A percentile compares a stretch with the other conserved stretches of the same genome.
Conservation (phyloP, 2,329 filamentous ascomycete genomes). For the Shiraia bambusicola region DNA sequence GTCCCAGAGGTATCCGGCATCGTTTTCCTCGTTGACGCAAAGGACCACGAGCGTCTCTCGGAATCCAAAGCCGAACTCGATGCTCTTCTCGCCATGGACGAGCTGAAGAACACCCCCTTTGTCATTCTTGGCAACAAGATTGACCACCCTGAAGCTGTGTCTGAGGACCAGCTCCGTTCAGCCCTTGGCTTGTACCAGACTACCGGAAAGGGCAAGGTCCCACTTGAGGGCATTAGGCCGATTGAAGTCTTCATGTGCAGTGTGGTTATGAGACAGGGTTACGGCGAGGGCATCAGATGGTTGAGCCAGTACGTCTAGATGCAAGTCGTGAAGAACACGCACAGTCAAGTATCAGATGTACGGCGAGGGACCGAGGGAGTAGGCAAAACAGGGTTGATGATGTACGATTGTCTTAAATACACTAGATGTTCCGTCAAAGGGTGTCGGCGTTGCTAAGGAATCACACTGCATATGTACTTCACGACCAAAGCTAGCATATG, state of each 20-base stretch:
- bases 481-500: no score
- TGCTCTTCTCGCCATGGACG: conserved; percentile 91
- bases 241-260: conserved; percentile 99
- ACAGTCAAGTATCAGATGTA: background rate
- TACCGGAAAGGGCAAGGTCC: conserved; percentile 43
- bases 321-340: background rate
- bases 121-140: conserved; percentile 99
- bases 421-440: conserved; percentile 6
- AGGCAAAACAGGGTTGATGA: background rate
- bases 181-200: conserved; percentile 86
- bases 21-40: conserved; percentile 96
- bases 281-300: conserved; percentile 47
- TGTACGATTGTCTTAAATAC: conserved; percentile 4
- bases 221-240: conserved; percentile 43
- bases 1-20: conserved; percentile 63
- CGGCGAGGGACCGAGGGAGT: background rate
- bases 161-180: conserved; percentile 91
- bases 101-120: conserved; percentile 92
- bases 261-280: conserved; percentile 91
- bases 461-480: conserved; percentile 9
- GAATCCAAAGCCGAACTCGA: conserved; percentile 98
- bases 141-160: conserved; percentile 92
- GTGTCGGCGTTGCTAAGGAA: conserved; percentile 23
- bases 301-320: conserved; percentile 45
- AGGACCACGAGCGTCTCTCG: conserved; percentile 90